Evolutionary conservation across 2,329 filamentous ascomycete species (phyloP), one percentile per base, ranked within the genome.

Genomic region (Venturia pyrina): DNA sequence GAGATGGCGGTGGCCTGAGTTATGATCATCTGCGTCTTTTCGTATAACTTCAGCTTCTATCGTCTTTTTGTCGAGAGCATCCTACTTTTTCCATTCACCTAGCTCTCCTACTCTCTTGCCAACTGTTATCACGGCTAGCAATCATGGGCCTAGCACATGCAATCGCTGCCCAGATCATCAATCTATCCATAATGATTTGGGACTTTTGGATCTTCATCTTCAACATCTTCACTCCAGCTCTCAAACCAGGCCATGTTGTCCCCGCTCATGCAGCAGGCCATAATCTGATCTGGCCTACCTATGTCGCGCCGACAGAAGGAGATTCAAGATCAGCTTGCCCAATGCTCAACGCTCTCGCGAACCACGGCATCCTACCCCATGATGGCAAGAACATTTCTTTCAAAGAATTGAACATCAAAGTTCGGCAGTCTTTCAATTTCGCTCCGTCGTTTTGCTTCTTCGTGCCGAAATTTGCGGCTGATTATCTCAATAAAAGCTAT

Each of bases 151-250:
- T 70, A 32, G 24, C 44, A n/a, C 66, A 68, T n/a, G 69, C 68
- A 57, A 44, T 71, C 56, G 69, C 64, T 7, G 71, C 71, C 46
- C 70, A 69, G 17, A 71, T 78, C 64, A 71, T 76, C 67, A 73
- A 76, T 68, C 66, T 76, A 32, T 73, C 73, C 41, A 74, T 78
- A 63, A 72, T 78, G 53, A 68, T 70, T 53, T 78, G 76, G 75
- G 76, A 78, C 69, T 76, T 77, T 65, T 69, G 69, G 53, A 71
- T 78, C 60, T 75, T 76, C 65, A 65, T 77, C 61, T 71, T 76
- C 40, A 78, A 78, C 66, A 68, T 76, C 41, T 43, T 78, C 37
- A 73, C 74, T 41, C 75, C 76, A 19, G 71, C 74, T 48, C 72
- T 71, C 66, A 75, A 76, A 64, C 69, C 72, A 59, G 75, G 74